Evolutionary conservation across 352 stramenopile species (phyloP).

Genomic region (Phytophthora quininea): DNA sequence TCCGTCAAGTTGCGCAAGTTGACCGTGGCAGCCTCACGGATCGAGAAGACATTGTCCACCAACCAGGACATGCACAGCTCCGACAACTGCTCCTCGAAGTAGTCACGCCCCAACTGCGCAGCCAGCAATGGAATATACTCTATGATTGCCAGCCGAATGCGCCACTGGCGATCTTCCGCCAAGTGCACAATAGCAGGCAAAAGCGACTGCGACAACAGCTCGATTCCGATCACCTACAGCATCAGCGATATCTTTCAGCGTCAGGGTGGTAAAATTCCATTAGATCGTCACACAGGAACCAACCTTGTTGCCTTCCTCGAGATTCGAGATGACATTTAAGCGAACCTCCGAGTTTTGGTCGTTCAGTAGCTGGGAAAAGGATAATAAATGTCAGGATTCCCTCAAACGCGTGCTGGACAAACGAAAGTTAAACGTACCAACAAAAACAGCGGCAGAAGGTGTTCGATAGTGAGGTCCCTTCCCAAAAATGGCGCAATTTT

Average conservation of each 20-base stretch:
- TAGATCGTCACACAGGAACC: slow-evolving; percentile 5
- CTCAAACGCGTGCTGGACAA: too few relatives aligned
- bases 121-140: slow-evolving; percentile 98
- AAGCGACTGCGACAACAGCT: slow-evolving; percentile 96
- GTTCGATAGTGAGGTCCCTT: slow-evolving; percentile 92
- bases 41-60: slow-evolving; percentile 96
- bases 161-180: slow-evolving; percentile 98
- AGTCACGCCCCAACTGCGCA: slow-evolving; percentile 94
- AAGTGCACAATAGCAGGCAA: slow-evolving; percentile 98
- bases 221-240: slow-evolving; percentile 95
- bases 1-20: slow-evolving; percentile 96
- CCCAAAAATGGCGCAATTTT: slow-evolving; percentile 95
- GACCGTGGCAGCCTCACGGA: slow-evolving; percentile 95
- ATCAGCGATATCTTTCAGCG: not conserved
- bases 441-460: slow-evolving; percentile 96
- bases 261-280: not conserved
- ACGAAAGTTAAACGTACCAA: slow-evolving; percentile 46
- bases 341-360: slow-evolving; percentile 98
- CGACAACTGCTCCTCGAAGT: slow-evolving; percentile 96
- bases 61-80: slow-evolving; percentile 97
- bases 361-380: slow-evolving; percentile 84
- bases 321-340: slow-evolving; percentile 98
- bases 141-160: slow-evolving; percentile 98
- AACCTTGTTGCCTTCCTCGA: slow-evolving; percentile 95
- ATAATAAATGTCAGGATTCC: too few relatives aligned